These are phyloP conservation scores for Debaryomyces tyrocola DNA, from an alignment of 805 yeast genomes.

Conservation along the genomic window DNA sequence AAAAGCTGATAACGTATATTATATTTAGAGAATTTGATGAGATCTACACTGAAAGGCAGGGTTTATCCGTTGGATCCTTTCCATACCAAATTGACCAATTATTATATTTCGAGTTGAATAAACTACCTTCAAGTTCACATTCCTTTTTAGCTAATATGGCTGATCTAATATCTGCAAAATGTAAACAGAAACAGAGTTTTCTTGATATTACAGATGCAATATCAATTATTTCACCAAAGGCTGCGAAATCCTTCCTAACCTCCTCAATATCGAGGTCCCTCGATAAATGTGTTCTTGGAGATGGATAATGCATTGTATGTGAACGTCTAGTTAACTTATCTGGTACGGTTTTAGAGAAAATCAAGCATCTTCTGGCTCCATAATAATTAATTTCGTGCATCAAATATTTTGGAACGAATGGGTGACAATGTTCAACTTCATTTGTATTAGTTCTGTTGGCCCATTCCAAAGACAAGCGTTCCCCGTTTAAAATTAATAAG, in stretches of 20 bases:
- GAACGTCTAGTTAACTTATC: slow-evolving; percentile 21
- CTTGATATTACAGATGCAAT: slow-evolving; percentile 66
- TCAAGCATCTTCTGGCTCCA: slow-evolving; percentile 58
- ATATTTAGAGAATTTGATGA: background rate
- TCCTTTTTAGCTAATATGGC: slow-evolving; percentile 60
- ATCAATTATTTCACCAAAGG: slow-evolving; percentile 62
- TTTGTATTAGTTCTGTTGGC: slow-evolving; percentile 25
- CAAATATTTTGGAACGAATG: slow-evolving; percentile 21
- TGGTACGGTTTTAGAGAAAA: slow-evolving; percentile 31
- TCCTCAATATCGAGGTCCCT: slow-evolving; percentile 44
- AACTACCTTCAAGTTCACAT: slow-evolving; percentile 31
- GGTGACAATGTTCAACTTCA: slow-evolving; percentile 15
- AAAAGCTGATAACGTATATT: background rate
- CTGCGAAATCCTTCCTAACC: slow-evolving; percentile 49
- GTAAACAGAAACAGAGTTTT: slow-evolving; percentile 60
- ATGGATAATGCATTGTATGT: slow-evolving; percentile 37
- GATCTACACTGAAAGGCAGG: slow-evolving; percentile 30
- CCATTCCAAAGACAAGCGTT: slow-evolving; percentile 50
- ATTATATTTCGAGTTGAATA: slow-evolving; percentile 45
- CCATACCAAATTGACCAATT: slow-evolving; percentile 70
- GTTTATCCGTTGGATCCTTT: slow-evolving; percentile 62
- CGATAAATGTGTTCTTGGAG: slow-evolving; percentile 42
- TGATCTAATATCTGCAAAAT: slow-evolving; percentile 55
- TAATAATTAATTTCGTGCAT: slow-evolving; percentile 32
- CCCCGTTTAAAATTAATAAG: slow-evolving; percentile 60